Evolutionary conservation across 2,329 filamentous ascomycete species (phyloP).

Genomic region (Akanthomyces lecanii): DNA sequence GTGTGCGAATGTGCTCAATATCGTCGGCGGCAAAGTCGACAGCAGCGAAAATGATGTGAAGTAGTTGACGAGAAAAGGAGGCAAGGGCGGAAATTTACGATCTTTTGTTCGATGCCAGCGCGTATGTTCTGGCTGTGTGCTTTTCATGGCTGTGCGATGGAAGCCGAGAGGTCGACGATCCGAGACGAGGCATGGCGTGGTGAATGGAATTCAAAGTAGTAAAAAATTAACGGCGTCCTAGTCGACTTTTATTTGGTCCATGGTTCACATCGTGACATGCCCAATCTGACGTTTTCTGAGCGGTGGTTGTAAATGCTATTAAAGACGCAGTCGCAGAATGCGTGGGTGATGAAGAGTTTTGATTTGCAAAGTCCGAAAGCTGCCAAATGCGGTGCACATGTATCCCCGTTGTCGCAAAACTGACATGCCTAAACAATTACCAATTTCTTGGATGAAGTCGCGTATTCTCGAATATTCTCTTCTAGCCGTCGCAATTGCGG

Average conservation of each 20-base stretch:
- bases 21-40: background rate
- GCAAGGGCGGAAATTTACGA: background rate
- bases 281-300: constrained; percentile 32
- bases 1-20: background rate
- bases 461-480: constrained; percentile 30
- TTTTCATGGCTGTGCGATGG: background rate
- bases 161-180: background rate
- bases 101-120: background rate
- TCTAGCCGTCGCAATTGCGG: constrained; percentile 35
- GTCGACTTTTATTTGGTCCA: constrained; percentile 26
- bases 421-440: constrained; percentile 34
- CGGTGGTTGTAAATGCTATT: constrained; percentile 32
- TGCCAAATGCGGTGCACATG: constrained; percentile 36
- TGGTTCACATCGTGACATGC: constrained; percentile 31
- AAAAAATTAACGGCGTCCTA: constrained; percentile 12
- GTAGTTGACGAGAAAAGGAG: background rate
- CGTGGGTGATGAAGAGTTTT: constrained; percentile 37
- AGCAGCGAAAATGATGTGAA: background rate
- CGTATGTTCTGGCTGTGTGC: background rate
- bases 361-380: constrained; percentile 38
- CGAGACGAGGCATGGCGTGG: background rate
- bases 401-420: constrained; percentile 35
- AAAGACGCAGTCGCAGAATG: constrained; percentile 35
- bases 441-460: constrained; percentile 28
- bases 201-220: constrained; percentile 1